These are phyloP conservation scores for Paracorniculantispora psalliotae DNA, from an alignment of 2,329 filamentous ascomycete species.

Conservation along the genomic window DNA sequence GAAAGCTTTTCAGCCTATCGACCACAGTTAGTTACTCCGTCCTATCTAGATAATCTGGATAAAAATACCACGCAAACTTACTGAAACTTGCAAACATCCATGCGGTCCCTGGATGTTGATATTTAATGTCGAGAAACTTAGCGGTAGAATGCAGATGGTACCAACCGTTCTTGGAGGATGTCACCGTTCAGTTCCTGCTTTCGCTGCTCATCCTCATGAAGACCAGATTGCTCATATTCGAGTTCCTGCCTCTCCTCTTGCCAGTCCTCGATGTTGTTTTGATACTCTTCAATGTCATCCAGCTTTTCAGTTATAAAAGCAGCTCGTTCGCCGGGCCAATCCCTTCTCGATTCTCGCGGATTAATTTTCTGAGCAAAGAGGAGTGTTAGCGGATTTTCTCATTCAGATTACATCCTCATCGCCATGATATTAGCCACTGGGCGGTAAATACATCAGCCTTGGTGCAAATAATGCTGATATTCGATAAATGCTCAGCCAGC, in stretches of 20 bases:
- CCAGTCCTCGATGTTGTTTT: conserved; percentile 3
- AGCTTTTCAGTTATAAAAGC: conserved; percentile 13
- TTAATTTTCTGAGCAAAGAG: conserved; percentile 25
- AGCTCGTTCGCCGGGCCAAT: conserved; percentile 25
- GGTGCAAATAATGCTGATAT: conserved; percentile 40
- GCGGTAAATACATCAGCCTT: conserved; percentile 31
- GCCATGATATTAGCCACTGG: not conserved
- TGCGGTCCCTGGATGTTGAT: not conserved
- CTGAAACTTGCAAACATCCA: conserved; percentile 19
- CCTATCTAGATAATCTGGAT: not conserved
- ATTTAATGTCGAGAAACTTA: not conserved
- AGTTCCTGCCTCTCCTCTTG: not conserved
- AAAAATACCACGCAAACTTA: conserved; percentile 17
- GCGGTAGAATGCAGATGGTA: not conserved
- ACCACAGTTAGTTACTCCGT: conserved; percentile 25
- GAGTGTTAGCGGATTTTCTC: not conserved
- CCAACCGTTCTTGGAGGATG: not conserved
- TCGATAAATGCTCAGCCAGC: conserved; percentile 32
- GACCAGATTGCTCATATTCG: not conserved
- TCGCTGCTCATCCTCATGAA: not conserved
- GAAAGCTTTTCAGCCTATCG: conserved; percentile 10
- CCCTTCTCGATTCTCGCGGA: conserved; percentile 27
- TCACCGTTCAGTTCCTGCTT: not conserved
- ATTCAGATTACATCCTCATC: too few species aligned
- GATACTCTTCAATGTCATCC: not conserved